Evolutionary conservation across 2,329 filamentous ascomycete species (phyloP), one percentile per base, ranked within the genome.

Genomic region (Xylariaceae sp.): DNA sequence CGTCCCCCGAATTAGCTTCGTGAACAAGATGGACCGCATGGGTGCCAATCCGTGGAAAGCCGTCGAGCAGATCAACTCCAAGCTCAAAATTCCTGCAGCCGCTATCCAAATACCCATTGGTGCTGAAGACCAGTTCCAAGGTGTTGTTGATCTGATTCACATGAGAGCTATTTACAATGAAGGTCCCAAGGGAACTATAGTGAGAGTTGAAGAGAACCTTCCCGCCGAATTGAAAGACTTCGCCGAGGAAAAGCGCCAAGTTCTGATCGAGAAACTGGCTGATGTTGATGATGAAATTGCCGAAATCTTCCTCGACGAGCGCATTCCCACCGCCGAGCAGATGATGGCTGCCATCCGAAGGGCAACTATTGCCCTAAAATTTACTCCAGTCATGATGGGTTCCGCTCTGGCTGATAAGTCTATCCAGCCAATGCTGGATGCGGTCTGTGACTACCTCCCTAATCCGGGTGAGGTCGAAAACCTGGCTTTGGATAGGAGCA

Each of bases 11-110:
- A 84, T 98, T 66, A 95, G 88, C 44, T 98, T 98, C 63, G 83
- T 98, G 66, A 98, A 98, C 76, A 98, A 98, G 78, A 97, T 98
- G 92, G 93, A 98, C 64, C 86, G 93, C 55, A 96, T 96, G 86
- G 93, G 93, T 49, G 88, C 93, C 54, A 97, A 98, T 65, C 93
- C 93, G 7, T 98, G 91, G 82, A 96, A 95, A 71, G 91, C 90
- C 7, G 83, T 98, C 46, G 92, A 98, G 33, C 91, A 96, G 71
- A 97, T 98, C 76, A 96, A 95, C 73, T 80, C 84, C 60, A 98
- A 98, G 72, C 80, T 98, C 52, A 91, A 91, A 71, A 85, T 97
- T 42, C 84, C 88, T 23, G 93, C 93, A 25, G 93, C 93, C 11
- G 93, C 93, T 16, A 79, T 98, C 35, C 93, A 98, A 70, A 83